Conservation (phyloP, 2,329 filamentous ascomycete species). For the Monosporascus cannonballus region DNA sequence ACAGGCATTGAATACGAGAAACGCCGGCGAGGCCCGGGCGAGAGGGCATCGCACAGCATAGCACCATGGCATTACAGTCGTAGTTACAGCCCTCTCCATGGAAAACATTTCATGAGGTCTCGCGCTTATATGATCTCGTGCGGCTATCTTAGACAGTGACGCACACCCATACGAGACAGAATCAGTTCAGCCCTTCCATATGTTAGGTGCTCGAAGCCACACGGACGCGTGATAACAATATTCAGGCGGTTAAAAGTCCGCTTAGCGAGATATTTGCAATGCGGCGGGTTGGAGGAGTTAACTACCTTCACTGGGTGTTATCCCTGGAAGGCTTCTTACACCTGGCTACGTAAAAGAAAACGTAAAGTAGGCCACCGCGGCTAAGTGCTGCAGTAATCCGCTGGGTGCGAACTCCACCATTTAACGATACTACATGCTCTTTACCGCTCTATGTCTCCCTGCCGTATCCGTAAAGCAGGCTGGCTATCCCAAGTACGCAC, state of each 20-base stretch:
- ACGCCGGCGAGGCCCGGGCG: background rate
- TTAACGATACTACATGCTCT: background rate
- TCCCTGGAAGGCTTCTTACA: background rate
- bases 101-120: background rate
- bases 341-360: background rate
- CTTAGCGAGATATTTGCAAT: no score
- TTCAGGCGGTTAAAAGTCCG: background rate
- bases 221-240: background rate
- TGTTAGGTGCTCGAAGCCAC: background rate
- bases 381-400: background rate
- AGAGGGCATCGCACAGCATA: background rate
- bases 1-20: background rate
- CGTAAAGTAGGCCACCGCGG: background rate
- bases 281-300: no score
- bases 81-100: background rate
- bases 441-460: background rate
- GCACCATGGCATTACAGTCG: background rate
- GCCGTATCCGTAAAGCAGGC: background rate
- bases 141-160: background rate
- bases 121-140: background rate
- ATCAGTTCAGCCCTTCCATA: background rate
- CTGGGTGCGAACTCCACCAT: background rate
- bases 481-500: no score
- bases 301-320: background rate
- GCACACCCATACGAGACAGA: background rate